A percentile compares a stretch with the other conserved stretches of the same genome.
Evolutionary conservation across 2,329 filamentous ascomycete genomes (phyloP).

Genomic region (Claviceps spartinae): DNA sequence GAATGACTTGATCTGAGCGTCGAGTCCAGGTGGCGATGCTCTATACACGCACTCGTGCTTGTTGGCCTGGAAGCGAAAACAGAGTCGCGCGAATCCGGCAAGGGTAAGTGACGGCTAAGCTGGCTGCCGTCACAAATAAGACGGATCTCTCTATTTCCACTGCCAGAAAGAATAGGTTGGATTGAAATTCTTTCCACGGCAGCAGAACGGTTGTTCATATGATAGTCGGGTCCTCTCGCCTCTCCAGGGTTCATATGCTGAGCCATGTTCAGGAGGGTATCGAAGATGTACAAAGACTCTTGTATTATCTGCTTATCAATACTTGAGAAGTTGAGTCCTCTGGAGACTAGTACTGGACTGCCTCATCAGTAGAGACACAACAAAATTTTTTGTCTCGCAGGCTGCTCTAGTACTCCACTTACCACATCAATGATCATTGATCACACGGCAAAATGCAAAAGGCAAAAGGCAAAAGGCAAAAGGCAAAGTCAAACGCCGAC

Average conservation of each 20-base stretch:
- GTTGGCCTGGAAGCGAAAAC: not conserved
- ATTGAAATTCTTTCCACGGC: not conserved
- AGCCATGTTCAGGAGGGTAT: not conserved
- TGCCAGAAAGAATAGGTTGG: not conserved
- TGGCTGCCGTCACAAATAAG: not conserved
- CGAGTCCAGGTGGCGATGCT: not conserved
- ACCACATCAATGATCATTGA: not conserved
- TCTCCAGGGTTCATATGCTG: not conserved
- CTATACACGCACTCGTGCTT: not conserved
- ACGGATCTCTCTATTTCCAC: not conserved
- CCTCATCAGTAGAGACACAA: not conserved
- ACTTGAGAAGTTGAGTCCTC: not conserved
- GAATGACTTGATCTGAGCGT: not conserved
- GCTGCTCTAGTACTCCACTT: not conserved
- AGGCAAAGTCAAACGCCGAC: not conserved
- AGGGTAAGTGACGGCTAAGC: not conserved
- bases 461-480: not conserved
- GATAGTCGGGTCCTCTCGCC: not conserved
- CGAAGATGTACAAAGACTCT: not conserved
- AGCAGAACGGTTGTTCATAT: not conserved
- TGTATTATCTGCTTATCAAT: not conserved
- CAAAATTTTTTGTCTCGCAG: not conserved
- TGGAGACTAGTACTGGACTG: not conserved
- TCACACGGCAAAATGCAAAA: not conserved
- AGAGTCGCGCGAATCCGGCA: not conserved